A percentile compares a stretch with the other conserved stretches of the same genome.
These are phyloP conservation scores for Penicillium occitanis DNA, from an alignment of 2,329 filamentous ascomycete species.

Conservation along the genomic window DNA sequence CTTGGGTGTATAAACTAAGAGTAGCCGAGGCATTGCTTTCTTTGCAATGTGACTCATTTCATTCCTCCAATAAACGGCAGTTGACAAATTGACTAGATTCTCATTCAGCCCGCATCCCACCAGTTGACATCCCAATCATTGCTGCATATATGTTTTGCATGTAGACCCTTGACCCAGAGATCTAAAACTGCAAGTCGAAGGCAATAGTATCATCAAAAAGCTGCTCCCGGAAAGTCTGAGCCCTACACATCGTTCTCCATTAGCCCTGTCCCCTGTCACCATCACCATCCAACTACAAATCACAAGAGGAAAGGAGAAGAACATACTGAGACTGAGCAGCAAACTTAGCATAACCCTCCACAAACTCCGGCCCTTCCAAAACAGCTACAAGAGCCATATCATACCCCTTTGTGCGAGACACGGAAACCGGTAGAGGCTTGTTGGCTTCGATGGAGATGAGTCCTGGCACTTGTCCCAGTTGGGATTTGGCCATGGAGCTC, in stretches of 20 bases:
- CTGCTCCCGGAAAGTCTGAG: constrained; percentile 42
- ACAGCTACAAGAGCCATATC: constrained; percentile 49
- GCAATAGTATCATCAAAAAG: constrained; percentile 45
- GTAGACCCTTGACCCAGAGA: background rate
- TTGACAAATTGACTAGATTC: background rate
- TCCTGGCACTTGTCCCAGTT: constrained; percentile 47
- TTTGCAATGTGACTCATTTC: background rate
- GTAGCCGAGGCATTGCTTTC: background rate
- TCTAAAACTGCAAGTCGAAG: constrained; percentile 43
- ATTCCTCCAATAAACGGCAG: background rate
- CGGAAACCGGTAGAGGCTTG: constrained; percentile 40
- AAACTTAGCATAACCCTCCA: constrained; percentile 46
- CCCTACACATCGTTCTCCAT: constrained; percentile 28
- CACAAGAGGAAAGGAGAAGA: background rate
- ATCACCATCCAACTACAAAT: background rate
- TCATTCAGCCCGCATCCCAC: background rate
- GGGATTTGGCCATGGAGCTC: constrained; percentile 32
- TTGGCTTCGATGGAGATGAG: constrained; percentile 39
- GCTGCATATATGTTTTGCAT: background rate
- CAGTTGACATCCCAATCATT: too few species aligned
- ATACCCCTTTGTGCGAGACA: constrained; percentile 46
- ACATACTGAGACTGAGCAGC: constrained; percentile 48
- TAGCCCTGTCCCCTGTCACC: background rate
- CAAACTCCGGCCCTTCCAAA: constrained; percentile 45
- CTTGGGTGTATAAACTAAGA: background rate